Conservation (phyloP, 2,329 filamentous ascomycete genomes). For the Ilyonectria destructans region DNA sequence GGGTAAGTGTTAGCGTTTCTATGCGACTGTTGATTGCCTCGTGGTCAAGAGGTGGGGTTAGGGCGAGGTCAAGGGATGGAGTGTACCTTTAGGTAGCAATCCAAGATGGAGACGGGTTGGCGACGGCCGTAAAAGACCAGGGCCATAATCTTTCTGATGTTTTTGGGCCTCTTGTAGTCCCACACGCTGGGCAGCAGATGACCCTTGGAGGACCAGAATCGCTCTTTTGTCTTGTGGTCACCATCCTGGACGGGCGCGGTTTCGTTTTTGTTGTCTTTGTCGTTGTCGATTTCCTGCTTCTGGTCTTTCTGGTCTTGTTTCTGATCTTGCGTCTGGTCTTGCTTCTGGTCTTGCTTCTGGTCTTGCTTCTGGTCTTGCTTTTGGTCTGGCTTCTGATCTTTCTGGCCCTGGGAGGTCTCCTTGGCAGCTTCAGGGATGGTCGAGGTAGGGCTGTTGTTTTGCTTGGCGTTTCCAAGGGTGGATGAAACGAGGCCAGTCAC, state of each 20-base stretch:
- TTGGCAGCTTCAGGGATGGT: background rate
- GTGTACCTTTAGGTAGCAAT: slow-evolving; percentile 62
- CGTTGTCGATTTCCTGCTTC: no score
- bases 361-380: background rate
- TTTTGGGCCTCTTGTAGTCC: slow-evolving; percentile 39
- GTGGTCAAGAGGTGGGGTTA: background rate
- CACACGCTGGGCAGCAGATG: slow-evolving; percentile 37
- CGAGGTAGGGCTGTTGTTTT: background rate
- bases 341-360: background rate
- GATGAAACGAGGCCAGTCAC: slow-evolving; percentile 18
- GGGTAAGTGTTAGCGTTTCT: slow-evolving; percentile 20
- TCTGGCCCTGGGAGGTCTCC: background rate
- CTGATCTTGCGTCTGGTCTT: background rate
- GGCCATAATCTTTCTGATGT: slow-evolving; percentile 57
- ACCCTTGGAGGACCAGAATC: slow-evolving; percentile 46
- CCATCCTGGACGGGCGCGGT: background rate
- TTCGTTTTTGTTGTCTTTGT: background rate
- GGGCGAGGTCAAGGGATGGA: slow-evolving; percentile 5
- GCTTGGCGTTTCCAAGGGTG: background rate
- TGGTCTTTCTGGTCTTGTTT: background rate
- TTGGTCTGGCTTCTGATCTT: background rate
- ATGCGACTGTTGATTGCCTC: background rate
- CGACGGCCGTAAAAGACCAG: slow-evolving; percentile 65
- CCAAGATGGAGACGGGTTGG: slow-evolving; percentile 61
- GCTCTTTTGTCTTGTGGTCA: slow-evolving; percentile 29